phyloP scores from a whole-genome alignment of 2,329 filamentous ascomycete genomes.

The Fusarium sp. region DNA sequence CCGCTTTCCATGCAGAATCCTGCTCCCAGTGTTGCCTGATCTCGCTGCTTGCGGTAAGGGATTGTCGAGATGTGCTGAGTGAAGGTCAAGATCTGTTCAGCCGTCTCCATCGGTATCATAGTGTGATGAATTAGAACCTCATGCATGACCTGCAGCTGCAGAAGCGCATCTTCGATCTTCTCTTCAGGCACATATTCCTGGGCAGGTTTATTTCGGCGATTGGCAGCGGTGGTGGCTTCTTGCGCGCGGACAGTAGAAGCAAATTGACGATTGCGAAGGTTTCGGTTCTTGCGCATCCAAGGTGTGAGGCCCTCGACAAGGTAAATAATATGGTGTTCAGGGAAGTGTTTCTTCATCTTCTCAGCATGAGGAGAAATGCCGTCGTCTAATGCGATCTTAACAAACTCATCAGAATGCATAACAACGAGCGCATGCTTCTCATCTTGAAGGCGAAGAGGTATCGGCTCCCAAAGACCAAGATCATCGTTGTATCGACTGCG shows the following conservation, averaged over 20 bases:
- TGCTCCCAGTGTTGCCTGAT: constrained; percentile 62
- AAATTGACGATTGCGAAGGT: constrained; percentile 74
- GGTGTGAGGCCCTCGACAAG: constrained; percentile 75
- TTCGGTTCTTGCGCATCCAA: constrained; percentile 77
- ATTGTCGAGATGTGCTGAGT: constrained; percentile 83
- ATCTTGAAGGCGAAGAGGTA: constrained; percentile 59
- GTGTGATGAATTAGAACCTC: constrained; percentile 77
- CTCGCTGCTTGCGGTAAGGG: constrained; percentile 72
- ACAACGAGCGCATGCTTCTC: constrained; percentile 73
- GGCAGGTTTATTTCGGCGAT: constrained; percentile 53
- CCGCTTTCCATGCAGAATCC: constrained; percentile 84
- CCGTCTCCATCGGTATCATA: constrained; percentile 67
- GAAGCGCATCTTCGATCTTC: constrained; percentile 74
- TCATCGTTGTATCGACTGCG: constrained; percentile 70
- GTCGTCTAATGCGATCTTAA: constrained; percentile 64
- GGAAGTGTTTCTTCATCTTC: constrained; percentile 65
- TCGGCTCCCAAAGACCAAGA: constrained; percentile 73
- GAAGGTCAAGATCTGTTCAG: constrained; percentile 77
- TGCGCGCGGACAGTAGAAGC: constrained; percentile 69
- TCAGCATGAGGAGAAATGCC: constrained; percentile 69
- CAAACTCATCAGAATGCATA: constrained; percentile 72
- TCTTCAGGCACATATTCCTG: constrained; percentile 72
- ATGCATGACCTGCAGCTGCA: constrained; percentile 76
- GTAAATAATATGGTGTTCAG: constrained; percentile 69
- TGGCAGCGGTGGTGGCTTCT: constrained; percentile 44